Conservation (phyloP, 257 asterid species). For the Buddleja alternifolia region DNA sequence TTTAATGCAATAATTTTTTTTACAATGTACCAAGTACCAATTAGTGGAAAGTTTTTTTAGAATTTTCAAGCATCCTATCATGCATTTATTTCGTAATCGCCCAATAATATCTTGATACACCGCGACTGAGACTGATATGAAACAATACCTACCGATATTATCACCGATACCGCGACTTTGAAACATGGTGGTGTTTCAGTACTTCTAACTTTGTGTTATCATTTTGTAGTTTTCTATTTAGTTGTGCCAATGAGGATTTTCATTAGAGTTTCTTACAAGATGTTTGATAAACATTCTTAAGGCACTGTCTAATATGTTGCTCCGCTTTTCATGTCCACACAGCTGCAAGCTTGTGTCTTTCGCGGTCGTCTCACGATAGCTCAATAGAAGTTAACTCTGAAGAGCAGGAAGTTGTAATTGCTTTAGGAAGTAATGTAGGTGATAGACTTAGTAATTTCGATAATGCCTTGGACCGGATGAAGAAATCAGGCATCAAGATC, state of each 20-base stretch:
- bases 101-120: no score
- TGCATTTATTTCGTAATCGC: no score
- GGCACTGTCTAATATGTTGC: conserved; percentile 5
- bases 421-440: conserved; percentile 94
- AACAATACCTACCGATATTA: no score
- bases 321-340: conserved; percentile 18
- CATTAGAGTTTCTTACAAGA: neutral
- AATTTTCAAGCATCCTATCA: no score
- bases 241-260: neutral
- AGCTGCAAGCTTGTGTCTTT: conserved; percentile 45
- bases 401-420: conserved; percentile 85
- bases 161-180: no score
- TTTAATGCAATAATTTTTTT: no score
- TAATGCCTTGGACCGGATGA: conserved; percentile 77
- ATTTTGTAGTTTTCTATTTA: neutral
- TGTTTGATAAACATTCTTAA: neutral
- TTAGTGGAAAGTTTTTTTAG: no score
- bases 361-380: conserved; percentile 47
- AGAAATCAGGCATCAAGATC: conserved; percentile 72
- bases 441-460: conserved; percentile 75
- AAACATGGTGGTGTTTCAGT: conserved; percentile 1
- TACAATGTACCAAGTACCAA: no score
- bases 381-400: conserved; percentile 66
- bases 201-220: neutral
- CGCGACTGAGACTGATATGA: no score